A percentile compares a stretch with the other conserved stretches of the same genome.
Conservation (phyloP, 345 rosid species). For the Isatis tinctoria region DNA sequence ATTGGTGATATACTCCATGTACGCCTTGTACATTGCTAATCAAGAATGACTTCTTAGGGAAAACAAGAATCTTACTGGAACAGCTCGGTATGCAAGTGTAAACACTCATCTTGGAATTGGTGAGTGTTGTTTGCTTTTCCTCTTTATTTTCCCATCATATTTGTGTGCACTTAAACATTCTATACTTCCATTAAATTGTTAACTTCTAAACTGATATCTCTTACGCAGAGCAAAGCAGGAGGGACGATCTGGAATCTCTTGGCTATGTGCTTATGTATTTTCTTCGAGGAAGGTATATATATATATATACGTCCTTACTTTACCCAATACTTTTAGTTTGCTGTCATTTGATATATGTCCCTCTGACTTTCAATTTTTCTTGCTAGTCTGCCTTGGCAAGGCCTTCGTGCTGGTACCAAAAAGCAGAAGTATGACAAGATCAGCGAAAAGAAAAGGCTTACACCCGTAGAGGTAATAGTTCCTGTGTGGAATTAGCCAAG, state of each 20-base stretch:
- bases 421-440: conserved; percentile 99
- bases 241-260: conserved; percentile 98
- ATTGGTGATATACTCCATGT: neutral
- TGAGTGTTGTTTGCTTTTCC: conserved; percentile 31
- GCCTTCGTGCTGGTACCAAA: conserved; percentile 91
- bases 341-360: neutral
- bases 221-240: conserved; percentile 86
- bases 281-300: conserved; percentile 78
- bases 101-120: conserved; percentile 99
- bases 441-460: conserved; percentile 91
- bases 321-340: neutral
- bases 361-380: conserved; percentile 15
- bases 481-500: neutral
- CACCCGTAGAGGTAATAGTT: conserved; percentile 74
- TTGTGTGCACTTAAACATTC: neutral
- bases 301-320: neutral
- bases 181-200: neutral
- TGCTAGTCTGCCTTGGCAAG: conserved; percentile 98
- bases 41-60: conserved; percentile 47
- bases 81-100: conserved; percentile 96
- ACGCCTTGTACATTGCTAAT: conserved; percentile 17
- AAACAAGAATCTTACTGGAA: conserved; percentile 94
- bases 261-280: conserved; percentile 99
- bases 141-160: neutral
- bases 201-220: conserved; percentile 8